Evolutionary conservation across 495 filamentous ascomycete species (phyloP), one percentile per base, ranked within the genome.

Genomic region (Friedmanniomyces simplex): DNA sequence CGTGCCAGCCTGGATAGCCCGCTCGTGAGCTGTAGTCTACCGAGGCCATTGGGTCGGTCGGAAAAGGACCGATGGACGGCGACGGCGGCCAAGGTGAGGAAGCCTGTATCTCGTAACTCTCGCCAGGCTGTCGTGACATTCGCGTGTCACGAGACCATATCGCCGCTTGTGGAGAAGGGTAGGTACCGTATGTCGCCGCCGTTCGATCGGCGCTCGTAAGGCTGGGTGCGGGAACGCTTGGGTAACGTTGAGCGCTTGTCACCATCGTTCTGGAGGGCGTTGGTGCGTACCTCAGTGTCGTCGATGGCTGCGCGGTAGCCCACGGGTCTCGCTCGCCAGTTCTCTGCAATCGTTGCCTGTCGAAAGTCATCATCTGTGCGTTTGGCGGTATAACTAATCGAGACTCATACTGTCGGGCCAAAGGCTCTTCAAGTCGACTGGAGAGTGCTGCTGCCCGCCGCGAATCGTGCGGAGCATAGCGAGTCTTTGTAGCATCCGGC

Each of bases 381-480:
- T 39, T 5, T 28, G 11, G 16, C 14, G 2, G 50, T 18, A 12
- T 8, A 20, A 4, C 25, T 10, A 46, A 14, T n/a, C 14, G 16
- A 30, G 14, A 11, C 14, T 3, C 61, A 3, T 59, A 63, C 61
- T 59, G 61, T 59, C 61, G 39, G 1, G 57, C 46, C 12, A 45
- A 24, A 12, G 52, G 43, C 16, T 59, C 61, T 53, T 63, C 61
- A 34, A 63, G 52, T n/a, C 57, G 28, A 25, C 39, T 41, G 1
- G 61, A 47, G 6, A 53, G 28, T 21, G 55, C 26, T 22, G 43
- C 39, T 1, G 55, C 16, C 20, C 39, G 56, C 22, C 24, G 56
- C 20, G 25, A 1, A 6, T 52, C 49, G 26, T 8, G 16, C 18
- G 49, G 16, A n/a, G 49, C 49, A 7, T 36, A 52, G 16, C 12